Percentiles rank a stretch among this genome's conserved stretches.
Conservation (phyloP, 2,329 filamentous ascomycete species). For the Trichoderma pleuroti region DNA sequence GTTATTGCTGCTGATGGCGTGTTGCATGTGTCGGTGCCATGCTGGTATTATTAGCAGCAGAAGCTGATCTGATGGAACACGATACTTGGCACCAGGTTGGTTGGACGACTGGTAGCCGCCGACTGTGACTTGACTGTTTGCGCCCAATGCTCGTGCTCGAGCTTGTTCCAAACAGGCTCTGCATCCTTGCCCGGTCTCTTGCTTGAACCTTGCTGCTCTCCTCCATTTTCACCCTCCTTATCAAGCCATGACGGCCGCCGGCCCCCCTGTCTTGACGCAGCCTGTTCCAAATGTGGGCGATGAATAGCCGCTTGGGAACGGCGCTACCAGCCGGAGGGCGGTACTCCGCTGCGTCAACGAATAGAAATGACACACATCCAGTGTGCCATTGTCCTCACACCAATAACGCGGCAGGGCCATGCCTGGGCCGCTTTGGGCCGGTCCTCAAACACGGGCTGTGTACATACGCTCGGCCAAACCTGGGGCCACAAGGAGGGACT, state of each 20-base stretch:
- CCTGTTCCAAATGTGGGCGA: constrained; percentile 11
- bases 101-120: background rate
- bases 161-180: background rate
- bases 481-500: background rate
- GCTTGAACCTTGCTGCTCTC: background rate
- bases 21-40: background rate
- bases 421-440: background rate
- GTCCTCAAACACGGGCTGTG: background rate
- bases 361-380: background rate
- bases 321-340: constrained; percentile 1
- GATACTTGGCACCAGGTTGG: background rate
- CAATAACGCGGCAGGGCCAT: background rate
- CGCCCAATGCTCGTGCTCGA: background rate
- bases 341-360: constrained; percentile 10
- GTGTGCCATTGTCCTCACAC: background rate
- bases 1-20: background rate
- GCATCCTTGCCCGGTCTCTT: background rate
- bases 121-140: no score
- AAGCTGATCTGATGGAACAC: background rate
- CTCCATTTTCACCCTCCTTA: background rate
- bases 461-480: background rate
- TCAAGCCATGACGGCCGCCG: background rate
- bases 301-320: constrained; percentile 12
- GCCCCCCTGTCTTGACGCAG: constrained; percentile 14
- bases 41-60: background rate